Base-by-base conservation (phyloP, 257 asterid species). In the Plantago major region DNA sequence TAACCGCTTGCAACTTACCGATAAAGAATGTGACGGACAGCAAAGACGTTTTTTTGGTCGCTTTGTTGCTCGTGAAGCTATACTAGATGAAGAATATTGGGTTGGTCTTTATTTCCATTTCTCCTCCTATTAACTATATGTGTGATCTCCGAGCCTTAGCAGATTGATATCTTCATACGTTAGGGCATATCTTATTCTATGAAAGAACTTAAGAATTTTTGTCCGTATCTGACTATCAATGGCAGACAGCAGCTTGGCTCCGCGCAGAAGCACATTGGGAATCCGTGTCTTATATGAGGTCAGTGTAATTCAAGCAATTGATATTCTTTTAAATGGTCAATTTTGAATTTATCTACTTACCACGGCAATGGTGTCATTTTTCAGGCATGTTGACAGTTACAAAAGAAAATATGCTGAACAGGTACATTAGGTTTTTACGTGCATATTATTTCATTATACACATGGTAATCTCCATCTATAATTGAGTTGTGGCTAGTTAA, bases 181-280 rank as follows among this genome's bases (percentile, higher is more conserved):
- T 43, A 8, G 58, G 43, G 9, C n/a, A n/a, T 58, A 14, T 33
- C 15, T 63, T 58, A 74, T 73, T 75, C 81, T 74, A 15, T 33
- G 40, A 67, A 79, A 69, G 74, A 67, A 70, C 67, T 69, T 76
- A 60, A 63, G 78, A 69, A 67, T 60, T 72, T 22, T 22, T 22
- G 26, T 22, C 26, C 26, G 26, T 22, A 22, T 22, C 78, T 78
- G 75, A 77, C 72, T 79, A 62, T 63, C 68, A 69, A 66, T 84
- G 83, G 72, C 88, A 91, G 96, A 86, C 96, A 63, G 96, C 98
- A 47, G 89, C 98, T 46, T 91, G 96, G 96, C 84, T 91, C 68
- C 86, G 98, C 63, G 96, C 98, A 68, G 98, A 91, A 78, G 94
- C 98, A 57, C 94, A 91, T 62, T 88, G 95, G 96, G 98, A 91